Evolutionary conservation across 2,329 filamentous ascomycete species (phyloP).

Genomic region (Colletotrichum eleusines): DNA sequence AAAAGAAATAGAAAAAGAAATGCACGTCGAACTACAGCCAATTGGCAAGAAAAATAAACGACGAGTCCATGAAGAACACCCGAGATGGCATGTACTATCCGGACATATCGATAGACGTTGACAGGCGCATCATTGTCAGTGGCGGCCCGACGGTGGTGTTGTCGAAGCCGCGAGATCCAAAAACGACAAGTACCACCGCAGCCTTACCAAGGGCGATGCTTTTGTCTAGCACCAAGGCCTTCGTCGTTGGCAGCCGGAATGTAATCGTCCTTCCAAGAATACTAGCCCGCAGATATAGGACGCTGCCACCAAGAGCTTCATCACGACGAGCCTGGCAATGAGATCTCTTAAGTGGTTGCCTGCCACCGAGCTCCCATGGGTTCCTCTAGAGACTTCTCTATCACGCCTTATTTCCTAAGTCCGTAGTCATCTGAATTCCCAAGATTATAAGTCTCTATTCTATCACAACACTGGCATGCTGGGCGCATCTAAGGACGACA

Average conservation of each 20-base stretch:
- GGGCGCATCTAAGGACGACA: constrained; percentile 48
- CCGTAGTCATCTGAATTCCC: constrained; percentile 50
- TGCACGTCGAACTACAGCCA: constrained; percentile 31
- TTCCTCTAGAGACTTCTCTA: constrained; percentile 62
- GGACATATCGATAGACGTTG: constrained; percentile 48
- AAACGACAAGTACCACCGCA: constrained; percentile 35
- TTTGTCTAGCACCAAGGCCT: constrained; percentile 54
- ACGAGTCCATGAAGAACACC: constrained; percentile 53
- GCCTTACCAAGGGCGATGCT: too few species aligned
- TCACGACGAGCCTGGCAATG: neutral
- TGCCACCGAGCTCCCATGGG: constrained; percentile 51
- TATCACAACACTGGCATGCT: neutral
- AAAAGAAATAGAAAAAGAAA: too few species aligned
- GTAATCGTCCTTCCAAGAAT: constrained; percentile 58
- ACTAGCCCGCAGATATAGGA: constrained; percentile 56
- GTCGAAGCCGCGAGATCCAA: neutral
- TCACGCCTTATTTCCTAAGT: neutral
- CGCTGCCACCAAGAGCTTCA: constrained; percentile 55
- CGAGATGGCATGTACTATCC: constrained; percentile 68
- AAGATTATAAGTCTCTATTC: neutral
- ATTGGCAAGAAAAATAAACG: constrained; percentile 42
- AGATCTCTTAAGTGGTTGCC: neutral
- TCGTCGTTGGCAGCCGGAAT: constrained; percentile 60
- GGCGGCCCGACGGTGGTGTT: constrained; percentile 61
- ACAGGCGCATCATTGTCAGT: constrained; percentile 58